phyloP scores from a whole-genome alignment of 1,139 yeast genomes.

The Candida pseudoviswanathii region DNA sequence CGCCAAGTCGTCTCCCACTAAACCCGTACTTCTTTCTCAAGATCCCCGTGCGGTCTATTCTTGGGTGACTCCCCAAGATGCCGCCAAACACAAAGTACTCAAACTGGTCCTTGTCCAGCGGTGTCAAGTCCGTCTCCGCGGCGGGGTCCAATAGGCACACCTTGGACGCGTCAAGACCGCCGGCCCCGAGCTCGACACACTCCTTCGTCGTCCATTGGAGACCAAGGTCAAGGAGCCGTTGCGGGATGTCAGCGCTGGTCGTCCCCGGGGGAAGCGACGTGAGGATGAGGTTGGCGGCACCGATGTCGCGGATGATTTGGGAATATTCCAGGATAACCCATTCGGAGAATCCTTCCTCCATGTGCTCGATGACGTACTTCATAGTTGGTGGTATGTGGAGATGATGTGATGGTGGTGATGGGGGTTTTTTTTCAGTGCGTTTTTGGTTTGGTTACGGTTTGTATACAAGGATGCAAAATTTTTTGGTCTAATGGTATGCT shows the following conservation, averaged over 20 bases:
- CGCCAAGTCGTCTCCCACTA: constrained; percentile 82
- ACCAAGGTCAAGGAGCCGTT: constrained; percentile 58
- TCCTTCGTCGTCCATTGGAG: constrained; percentile 83
- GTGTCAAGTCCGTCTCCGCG: constrained; percentile 71
- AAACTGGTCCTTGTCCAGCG: constrained; percentile 63
- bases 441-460: not conserved
- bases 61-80: constrained; percentile 94
- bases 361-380: constrained; percentile 94
- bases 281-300: constrained; percentile 69
- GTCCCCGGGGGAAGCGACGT: constrained; percentile 75
- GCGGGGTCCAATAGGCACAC: constrained; percentile 90
- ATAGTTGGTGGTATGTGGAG: constrained; percentile 29
- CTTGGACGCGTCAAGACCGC: constrained; percentile 47
- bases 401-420: not conserved
- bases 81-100: constrained; percentile 96
- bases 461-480: not conserved
- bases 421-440: not conserved
- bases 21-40: constrained; percentile 78
- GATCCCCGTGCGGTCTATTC: constrained; percentile 92
- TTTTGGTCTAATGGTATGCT: not conserved
- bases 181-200: constrained; percentile 51
- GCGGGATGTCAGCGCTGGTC: constrained; percentile 66
- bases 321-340: constrained; percentile 92
- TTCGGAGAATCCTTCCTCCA: constrained; percentile 95
- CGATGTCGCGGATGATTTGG: constrained; percentile 81